Evolutionary conservation across 345 rosid species (phyloP), one percentile per base, ranked within the genome.

Genomic region (Syzygium grande): DNA sequence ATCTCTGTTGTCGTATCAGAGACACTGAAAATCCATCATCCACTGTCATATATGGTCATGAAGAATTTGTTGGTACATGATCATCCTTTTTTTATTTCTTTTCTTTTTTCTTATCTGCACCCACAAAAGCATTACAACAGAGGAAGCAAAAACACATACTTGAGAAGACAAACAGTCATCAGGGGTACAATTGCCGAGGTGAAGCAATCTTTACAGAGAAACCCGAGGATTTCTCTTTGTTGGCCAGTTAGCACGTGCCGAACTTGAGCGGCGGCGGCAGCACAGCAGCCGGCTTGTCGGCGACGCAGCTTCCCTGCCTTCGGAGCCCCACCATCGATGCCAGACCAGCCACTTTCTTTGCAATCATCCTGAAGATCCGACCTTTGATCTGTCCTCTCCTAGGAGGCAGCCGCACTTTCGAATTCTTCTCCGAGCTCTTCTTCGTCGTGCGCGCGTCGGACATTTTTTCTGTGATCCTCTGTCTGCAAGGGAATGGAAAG

Each of bases 11-110:
- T 55, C 59, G 59, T 25, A 8, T 22, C 11, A 8, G 6, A 23
- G n/a, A 23, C 61, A 12, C 13, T n/a, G n/a, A 56, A 56, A 56
- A 56, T 56, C 61, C 61, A 23, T 56, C 61, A 9, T 56, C 27
- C 61, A 56, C 25, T 56, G 61, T 56, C 61, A 23, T 23, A 56
- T 56, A 56, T 56, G 61, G 61, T 56, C 61, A 23, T 56, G 13
- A 56, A 12, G 25, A 56, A 27, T 4, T 56, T 23, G 61, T 56
- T 9, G 13, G 23, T 23, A 23, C n/a, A 11, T 9, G 11, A 56
- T 56, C 61, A 0, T 56, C 61, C 61, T n/a, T 56, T 56, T 22
- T 23, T 56, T 56, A 0, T 56, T 56, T 56, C 0, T 56, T 23
- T 56, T 11, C 25, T 56, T 56, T 56, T 56, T 30, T 65, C 5